These are phyloP conservation scores for Citrus mangshanensis DNA, from an alignment of 345 rosid species.

Conservation along the genomic window DNA sequence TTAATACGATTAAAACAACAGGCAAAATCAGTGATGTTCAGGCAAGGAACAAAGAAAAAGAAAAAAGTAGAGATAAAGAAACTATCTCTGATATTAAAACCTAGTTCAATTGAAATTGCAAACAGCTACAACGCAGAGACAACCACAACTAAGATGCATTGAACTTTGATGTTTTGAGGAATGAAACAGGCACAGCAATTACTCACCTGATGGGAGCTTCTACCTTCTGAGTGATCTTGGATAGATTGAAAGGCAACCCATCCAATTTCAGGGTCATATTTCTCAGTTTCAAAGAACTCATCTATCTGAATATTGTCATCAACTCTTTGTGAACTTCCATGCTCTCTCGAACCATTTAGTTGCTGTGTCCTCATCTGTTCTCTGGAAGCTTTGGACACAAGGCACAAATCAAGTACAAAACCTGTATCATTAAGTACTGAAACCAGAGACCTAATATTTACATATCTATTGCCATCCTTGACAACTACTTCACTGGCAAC, in stretches of 20 bases:
- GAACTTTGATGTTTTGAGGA: neutral
- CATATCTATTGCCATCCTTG: slow-evolving; percentile 76
- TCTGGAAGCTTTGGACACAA: slow-evolving; percentile 44
- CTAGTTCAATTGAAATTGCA: neutral
- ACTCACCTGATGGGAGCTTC: slow-evolving; percentile 29
- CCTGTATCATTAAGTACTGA: slow-evolving; percentile 70
- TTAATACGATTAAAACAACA: neutral
- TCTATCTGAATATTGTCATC: slow-evolving; percentile 30
- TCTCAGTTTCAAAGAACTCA: slow-evolving; percentile 53
- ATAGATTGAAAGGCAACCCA: slow-evolving; percentile 39
- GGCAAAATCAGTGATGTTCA: neutral
- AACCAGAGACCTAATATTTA: slow-evolving; percentile 84
- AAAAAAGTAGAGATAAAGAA: neutral
- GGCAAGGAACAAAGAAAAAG: no score
- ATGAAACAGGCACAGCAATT: neutral
- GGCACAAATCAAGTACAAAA: slow-evolving; percentile 63
- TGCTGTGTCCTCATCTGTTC: slow-evolving; percentile 21
- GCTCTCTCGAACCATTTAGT: slow-evolving; percentile 21
- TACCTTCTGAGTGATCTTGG: slow-evolving; percentile 20
- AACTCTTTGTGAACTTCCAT: slow-evolving; percentile 30
- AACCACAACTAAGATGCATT: neutral
- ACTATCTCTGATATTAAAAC: neutral
- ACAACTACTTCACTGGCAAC: slow-evolving; percentile 93
- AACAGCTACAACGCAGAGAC: neutral
- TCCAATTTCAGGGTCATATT: slow-evolving; percentile 38